Evolutionary conservation across 192 early-diverging fungal species (phyloP).

Genomic region (Chytriomyces confervae): DNA sequence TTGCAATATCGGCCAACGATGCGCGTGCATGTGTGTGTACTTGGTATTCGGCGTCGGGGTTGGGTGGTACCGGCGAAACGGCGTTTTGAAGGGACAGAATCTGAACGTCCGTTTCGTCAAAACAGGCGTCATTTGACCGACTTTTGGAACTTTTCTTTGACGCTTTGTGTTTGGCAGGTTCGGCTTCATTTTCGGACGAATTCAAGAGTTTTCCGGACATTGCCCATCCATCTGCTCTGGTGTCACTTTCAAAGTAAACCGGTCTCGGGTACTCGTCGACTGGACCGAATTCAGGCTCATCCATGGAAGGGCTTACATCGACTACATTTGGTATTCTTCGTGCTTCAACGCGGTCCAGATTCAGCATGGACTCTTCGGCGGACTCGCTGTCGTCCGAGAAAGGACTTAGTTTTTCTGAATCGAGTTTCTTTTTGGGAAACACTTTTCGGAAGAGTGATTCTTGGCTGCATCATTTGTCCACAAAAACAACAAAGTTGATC

Average conservation of each 20-base stretch:
- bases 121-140: too few species aligned
- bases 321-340: slow-evolving; percentile 9
- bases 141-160: too few species aligned
- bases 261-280: slow-evolving; percentile 28
- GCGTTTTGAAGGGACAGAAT: background rate
- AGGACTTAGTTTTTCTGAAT: too few species aligned
- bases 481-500: too few species aligned
- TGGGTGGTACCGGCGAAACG: background rate
- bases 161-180: background rate
- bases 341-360: too few species aligned
- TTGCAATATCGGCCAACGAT: too few species aligned
- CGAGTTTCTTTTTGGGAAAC: too few species aligned
- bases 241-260: background rate
- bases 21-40: background rate
- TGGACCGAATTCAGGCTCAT: slow-evolving; percentile 18
- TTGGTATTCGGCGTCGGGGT: background rate
- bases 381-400: too few species aligned
- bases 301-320: slow-evolving; percentile 6
- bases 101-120: too few species aligned
- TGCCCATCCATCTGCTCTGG: background rate
- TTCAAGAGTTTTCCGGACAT: background rate
- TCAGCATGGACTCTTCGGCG: too few species aligned
- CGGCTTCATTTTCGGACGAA: background rate
- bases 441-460: too few species aligned
- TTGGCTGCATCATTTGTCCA: too few species aligned